Percentiles rank a stretch among this genome's conserved stretches.
phyloP scores from a whole-genome alignment of 202 grass and related monocot species.

The Panicum virgatum region DNA sequence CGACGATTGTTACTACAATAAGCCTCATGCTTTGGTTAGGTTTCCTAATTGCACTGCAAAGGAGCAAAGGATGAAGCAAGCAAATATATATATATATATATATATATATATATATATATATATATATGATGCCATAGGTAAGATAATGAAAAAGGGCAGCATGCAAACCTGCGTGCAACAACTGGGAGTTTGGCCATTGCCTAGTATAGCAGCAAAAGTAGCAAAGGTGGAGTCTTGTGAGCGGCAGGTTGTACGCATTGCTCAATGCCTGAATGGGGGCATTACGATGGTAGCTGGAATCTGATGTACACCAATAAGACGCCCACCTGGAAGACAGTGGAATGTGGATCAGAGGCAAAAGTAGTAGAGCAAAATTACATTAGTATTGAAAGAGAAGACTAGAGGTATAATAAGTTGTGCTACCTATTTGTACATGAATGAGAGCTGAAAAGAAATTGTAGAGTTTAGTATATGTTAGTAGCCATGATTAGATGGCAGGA shows the following conservation, averaged over 20 bases:
- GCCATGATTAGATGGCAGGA: too few relatives aligned
- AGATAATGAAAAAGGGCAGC: neutral
- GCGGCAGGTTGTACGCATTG: conserved; percentile 44
- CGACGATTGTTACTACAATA: conserved; percentile 58
- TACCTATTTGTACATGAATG: too few relatives aligned
- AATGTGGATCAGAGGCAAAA: neutral
- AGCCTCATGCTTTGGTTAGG: conserved; percentile 72
- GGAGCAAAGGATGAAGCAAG: neutral
- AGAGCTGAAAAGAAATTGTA: too few relatives aligned
- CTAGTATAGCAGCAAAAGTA: neutral
- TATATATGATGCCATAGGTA: neutral
- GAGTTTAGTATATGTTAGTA: too few relatives aligned
- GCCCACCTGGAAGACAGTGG: conserved; percentile 9
- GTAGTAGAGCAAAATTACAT: neutral
- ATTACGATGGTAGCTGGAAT: conserved; percentile 26
- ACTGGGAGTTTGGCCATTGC: conserved; percentile 64
- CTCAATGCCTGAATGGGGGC: conserved; percentile 33
- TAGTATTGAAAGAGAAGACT: neutral
- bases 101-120: too few relatives aligned
- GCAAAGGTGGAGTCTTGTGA: neutral
- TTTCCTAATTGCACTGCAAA: conserved; percentile 55
- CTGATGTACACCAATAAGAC: neutral
- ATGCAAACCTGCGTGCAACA: conserved; percentile 43
- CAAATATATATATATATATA: too few relatives aligned
- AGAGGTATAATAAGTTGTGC: too few relatives aligned